phyloP scores from a whole-genome alignment of 164 flowering plant species.

The Vitis labrusca region DNA sequence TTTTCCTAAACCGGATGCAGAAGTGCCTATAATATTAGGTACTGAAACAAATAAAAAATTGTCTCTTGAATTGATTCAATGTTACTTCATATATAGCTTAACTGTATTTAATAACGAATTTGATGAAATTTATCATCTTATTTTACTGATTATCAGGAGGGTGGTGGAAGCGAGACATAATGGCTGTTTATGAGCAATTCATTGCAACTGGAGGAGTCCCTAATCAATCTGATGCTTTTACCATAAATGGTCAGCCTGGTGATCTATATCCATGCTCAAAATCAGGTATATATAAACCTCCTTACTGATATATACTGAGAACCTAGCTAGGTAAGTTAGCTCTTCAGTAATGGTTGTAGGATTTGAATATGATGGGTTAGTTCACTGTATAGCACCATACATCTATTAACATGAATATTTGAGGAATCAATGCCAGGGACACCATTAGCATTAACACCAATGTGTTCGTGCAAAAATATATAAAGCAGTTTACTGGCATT shows the following conservation, averaged over 20 bases:
- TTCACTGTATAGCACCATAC: no score
- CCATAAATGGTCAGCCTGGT: constrained; percentile 33
- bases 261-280: constrained; percentile 32
- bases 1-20: constrained; percentile 28
- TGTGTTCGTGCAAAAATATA: no score
- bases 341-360: no score
- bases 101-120: not conserved
- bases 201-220: constrained; percentile 14
- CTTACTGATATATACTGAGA: no score
- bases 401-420: no score
- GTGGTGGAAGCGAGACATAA: constrained; percentile 22
- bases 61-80: not conserved
- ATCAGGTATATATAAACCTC: constrained; percentile 9
- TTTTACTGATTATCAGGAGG: not conserved
- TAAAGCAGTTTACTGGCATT: no score
- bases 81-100: no score
- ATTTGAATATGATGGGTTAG: no score
- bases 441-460: no score
- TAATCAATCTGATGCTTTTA: constrained; percentile 17
- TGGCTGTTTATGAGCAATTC: constrained; percentile 5
- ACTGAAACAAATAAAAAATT: not conserved
- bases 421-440: no score
- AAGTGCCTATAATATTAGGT: constrained; percentile 39
- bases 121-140: not conserved
- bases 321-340: no score